Evolutionary conservation across 1,284 basidiomycete genomes (phyloP), one percentile per base, ranked within the genome.

Genomic region (Sporisorium scitamineum): DNA sequence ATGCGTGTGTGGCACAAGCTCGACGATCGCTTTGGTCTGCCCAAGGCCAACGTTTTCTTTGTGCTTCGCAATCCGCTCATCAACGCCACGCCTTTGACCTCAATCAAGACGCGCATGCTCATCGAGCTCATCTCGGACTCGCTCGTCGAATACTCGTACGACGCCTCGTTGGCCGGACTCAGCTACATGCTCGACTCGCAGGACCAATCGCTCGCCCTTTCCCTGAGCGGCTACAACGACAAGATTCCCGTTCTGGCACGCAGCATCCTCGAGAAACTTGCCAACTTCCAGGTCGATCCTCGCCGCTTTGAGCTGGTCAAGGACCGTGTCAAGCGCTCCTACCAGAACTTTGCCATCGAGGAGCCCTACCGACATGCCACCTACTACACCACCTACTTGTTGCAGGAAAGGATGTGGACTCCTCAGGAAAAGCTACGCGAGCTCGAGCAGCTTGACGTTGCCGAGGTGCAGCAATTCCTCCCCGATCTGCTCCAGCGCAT

Each of bases 101-200:
- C 84, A 32, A 80, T 70, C 71, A 93, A 84, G 61, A 82, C 85
- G 18, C 83, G 93, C 58, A 87, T 99, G n/a, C 93, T 92, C 83
- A 89, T 91, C 51, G 93, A 95, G 80, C 88, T 99, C 31, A 92
- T 98, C 78, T 91, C 90, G 42, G 97, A 99, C 83, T 90, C 92
- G 0, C 89, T 97, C 57, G 92, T 91, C 11, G 96, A 99, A 86
- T 95, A 92, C 82, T 89, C 93, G 0, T 99, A 99, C 85, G 93
- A 95, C 80, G 97, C 97, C 9, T 92, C 93, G 57, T 89, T 99
- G 20, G 97, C 95, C 31, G 95, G 95, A 16, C 88, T 99, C 52
- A 88, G 88, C 14, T 99, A 97, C 87, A 89, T 88, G 78, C 89
- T 97, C 76, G 88, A 89, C 37, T 88, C 89, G 31, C 89, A 91